phyloP scores from a whole-genome alignment of 192 early-diverging fungal species.

The Globomyces pollinis-pini region DNA sequence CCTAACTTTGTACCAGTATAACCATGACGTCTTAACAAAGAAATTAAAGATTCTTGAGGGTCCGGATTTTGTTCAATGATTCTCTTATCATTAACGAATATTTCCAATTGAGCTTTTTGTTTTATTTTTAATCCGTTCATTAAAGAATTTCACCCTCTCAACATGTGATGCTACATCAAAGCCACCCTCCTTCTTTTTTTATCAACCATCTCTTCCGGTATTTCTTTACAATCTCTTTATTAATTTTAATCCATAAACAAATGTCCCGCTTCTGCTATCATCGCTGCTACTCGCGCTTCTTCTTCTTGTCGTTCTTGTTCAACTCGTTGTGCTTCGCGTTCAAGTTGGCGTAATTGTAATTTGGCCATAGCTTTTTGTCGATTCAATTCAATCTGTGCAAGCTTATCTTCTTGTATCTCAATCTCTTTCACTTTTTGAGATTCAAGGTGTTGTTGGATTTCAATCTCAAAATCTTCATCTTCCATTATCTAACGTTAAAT shows the following conservation, averaged over 20 bases:
- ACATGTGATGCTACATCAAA: too few relatives aligned
- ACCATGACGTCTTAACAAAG: slow-evolving; percentile 25
- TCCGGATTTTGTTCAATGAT: slow-evolving; percentile 21
- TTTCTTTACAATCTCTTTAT: too few relatives aligned
- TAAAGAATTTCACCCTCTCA: too few relatives aligned
- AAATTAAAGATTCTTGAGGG: slow-evolving; percentile 21
- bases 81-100: slow-evolving; percentile 19
- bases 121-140: neutral
- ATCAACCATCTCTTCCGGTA: too few relatives aligned
- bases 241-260: neutral
- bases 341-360: neutral
- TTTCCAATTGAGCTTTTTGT: slow-evolving; percentile 1
- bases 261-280: slow-evolving; percentile 9
- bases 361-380: neutral
- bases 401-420: neutral
- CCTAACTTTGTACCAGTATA: slow-evolving; percentile 67
- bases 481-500: too few relatives aligned
- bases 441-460: neutral
- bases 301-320: neutral
- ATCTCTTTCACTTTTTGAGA: neutral
- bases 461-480: neutral
- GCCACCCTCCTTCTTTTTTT: too few relatives aligned
- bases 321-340: neutral
- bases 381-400: slow-evolving; percentile 6
- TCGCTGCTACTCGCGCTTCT: slow-evolving; percentile 1